Conservation (phyloP, 768 basidiomycete genomes). For the Auricularia auricula-judae region DNA sequence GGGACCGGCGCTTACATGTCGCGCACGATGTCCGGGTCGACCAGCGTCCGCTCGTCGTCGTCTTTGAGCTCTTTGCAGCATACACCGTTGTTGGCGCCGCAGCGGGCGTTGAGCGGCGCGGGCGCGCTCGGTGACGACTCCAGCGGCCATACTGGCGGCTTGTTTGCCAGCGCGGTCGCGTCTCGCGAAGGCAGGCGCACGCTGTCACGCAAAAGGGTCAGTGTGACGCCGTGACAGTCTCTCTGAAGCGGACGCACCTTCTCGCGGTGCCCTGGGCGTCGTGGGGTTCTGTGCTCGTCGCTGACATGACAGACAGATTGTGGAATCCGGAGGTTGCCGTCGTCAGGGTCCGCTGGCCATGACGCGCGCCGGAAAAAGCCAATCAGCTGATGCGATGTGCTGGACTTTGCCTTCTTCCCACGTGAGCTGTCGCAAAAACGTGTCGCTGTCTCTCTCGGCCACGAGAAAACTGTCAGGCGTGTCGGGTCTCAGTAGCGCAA, state of each 20-base stretch:
- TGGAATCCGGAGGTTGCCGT: neutral
- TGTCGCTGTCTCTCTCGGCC: too few relatives aligned
- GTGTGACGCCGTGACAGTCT: neutral
- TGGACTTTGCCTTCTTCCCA: too few relatives aligned
- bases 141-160: neutral
- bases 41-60: constrained; percentile 66
- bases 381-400: too few relatives aligned
- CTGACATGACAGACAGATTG: neutral
- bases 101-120: constrained; percentile 8
- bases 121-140: neutral
- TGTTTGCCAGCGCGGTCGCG: neutral
- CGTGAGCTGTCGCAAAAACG: too few relatives aligned
- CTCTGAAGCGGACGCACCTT: neutral
- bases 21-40: constrained; percentile 80
- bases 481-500: too few relatives aligned
- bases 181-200: neutral
- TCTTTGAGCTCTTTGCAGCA: constrained; percentile 85
- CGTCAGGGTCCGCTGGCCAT: neutral
- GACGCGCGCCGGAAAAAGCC: too few relatives aligned
- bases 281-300: neutral
- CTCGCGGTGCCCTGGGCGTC: neutral
- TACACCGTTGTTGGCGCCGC: constrained; percentile 31
- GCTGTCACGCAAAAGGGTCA: too few relatives aligned
- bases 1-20: constrained; percentile 52
- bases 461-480: too few relatives aligned